These are phyloP conservation scores for Colletotrichum trifolii DNA, from an alignment of 2,329 filamentous ascomycete genomes.

Conservation along the genomic window DNA sequence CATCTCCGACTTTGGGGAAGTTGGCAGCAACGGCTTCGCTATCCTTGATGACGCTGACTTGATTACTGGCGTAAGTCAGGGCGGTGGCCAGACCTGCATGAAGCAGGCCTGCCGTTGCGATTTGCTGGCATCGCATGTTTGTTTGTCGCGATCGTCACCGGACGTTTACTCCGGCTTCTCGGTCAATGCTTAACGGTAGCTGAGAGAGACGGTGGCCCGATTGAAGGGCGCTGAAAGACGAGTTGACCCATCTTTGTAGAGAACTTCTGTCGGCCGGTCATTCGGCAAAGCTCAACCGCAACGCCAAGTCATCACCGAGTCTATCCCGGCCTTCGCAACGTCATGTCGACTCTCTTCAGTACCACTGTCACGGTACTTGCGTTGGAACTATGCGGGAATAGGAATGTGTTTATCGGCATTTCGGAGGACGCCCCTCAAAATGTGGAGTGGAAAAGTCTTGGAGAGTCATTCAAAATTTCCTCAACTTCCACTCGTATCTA, in stretches of 20 bases:
- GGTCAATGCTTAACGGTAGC: no score
- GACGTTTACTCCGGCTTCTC: background rate
- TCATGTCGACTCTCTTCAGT: constrained; percentile 8
- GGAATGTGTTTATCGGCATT: constrained; percentile 25
- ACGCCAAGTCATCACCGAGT: constrained; percentile 22
- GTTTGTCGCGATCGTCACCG: background rate
- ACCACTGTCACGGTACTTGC: constrained; percentile 8
- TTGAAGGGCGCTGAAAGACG: no score
- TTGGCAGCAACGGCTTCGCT: constrained; percentile 38
- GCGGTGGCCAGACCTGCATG: constrained; percentile 38
- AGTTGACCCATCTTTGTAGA: no score
- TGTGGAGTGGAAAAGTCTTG: constrained; percentile 19
- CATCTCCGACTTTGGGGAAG: constrained; percentile 22
- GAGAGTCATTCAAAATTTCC: background rate
- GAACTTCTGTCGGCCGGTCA: background rate
- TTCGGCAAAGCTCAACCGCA: background rate
- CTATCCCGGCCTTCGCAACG: background rate
- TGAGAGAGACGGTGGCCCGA: no score
- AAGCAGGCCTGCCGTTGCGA: constrained; percentile 32
- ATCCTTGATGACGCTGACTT: constrained; percentile 40
- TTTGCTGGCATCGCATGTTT: constrained; percentile 23
- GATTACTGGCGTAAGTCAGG: constrained; percentile 42
- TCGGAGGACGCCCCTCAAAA: constrained; percentile 27
- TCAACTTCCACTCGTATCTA: background rate
- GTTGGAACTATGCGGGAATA: constrained; percentile 24